Evolutionary conservation across 2,329 filamentous ascomycete genomes (phyloP), one percentile per base, ranked within the genome.

Genomic region (Aureobasidium sp.): DNA sequence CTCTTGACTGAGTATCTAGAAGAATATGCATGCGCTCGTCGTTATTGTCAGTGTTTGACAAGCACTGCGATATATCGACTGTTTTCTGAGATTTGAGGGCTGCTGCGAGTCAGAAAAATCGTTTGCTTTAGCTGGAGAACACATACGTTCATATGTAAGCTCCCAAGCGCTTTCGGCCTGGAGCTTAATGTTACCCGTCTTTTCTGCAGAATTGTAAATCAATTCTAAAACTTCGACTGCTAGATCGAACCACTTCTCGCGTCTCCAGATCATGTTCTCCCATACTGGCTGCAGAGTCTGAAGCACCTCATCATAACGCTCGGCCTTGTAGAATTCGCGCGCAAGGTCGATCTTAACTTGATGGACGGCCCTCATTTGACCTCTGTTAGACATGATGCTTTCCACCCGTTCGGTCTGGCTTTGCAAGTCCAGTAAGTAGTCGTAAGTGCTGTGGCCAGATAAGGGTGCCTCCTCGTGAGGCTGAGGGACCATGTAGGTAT

Each of bases 401-500:
- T 63, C 72, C 65, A 64, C 81, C 70, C 21, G 82, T 75, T 58
- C 73, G 63, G 78, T 76, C 47, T 84, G 70, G 36, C 78, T 78
- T 57, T 70, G 68, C 48, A 86, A 80, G 54, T 81, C 73, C 47
- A 72, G 68, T 48, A 77, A 77, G 68, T 86, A 80, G 66, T 84
- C 76, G 64, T 80, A 78, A 1, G 78, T 78, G 32, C 66, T 70
- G 39, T 69, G 67, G 7, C 75, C 77, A 60, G 76, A 66, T 21
- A 78, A 63, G 13, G 81, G 76, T 37, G 74, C 75, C 69, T 87
- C 85, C 50, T 80, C 67, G 61, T 85, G 80, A 9, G 84, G 81
- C 61, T 84, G 80, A 1, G 81, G 81, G 6, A 80, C 82, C 32
- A 87, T 76, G 68, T 85, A 87, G 5, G 78, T 81, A 65, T 87